phyloP scores from a whole-genome alignment of 345 rosid species.

The Populus pruinosa region DNA sequence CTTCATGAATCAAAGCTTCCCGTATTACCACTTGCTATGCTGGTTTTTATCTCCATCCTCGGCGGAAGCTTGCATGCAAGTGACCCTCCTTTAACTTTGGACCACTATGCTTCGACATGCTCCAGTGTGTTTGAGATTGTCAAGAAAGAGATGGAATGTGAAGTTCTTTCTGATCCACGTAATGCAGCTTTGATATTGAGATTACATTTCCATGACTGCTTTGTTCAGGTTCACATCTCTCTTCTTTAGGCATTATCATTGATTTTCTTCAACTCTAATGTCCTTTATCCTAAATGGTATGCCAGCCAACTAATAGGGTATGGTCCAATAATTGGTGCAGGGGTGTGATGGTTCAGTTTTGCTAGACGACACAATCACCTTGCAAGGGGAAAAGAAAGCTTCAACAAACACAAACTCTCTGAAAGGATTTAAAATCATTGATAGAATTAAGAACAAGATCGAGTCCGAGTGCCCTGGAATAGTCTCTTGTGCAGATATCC shows the following conservation, averaged over 20 bases:
- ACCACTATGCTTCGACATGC: conserved; percentile 67
- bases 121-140: conserved; percentile 61
- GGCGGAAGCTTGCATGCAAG: conserved; percentile 26
- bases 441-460: conserved; percentile 74
- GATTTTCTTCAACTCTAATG: neutral
- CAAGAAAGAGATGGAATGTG: conserved; percentile 86
- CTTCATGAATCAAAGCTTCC: conserved; percentile 4
- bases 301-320: neutral
- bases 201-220: conserved; percentile 88
- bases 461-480: conserved; percentile 91
- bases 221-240: conserved; percentile 58
- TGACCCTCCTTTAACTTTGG: conserved; percentile 52
- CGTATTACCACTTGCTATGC: conserved; percentile 16
- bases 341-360: conserved; percentile 90
- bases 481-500: conserved; percentile 89
- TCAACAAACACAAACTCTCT: conserved; percentile 52
- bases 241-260: neutral
- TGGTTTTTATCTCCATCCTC: conserved; percentile 23
- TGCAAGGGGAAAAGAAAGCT: conserved; percentile 78
- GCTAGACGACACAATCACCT: conserved; percentile 64
- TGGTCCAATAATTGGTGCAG: conserved; percentile 29
- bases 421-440: conserved; percentile 60
- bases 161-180: conserved; percentile 73
- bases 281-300: neutral
- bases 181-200: conserved; percentile 70